These are phyloP conservation scores for Zasmidium citrigriseum DNA, from an alignment of 2,329 filamentous ascomycete genomes.

Conservation along the genomic window DNA sequence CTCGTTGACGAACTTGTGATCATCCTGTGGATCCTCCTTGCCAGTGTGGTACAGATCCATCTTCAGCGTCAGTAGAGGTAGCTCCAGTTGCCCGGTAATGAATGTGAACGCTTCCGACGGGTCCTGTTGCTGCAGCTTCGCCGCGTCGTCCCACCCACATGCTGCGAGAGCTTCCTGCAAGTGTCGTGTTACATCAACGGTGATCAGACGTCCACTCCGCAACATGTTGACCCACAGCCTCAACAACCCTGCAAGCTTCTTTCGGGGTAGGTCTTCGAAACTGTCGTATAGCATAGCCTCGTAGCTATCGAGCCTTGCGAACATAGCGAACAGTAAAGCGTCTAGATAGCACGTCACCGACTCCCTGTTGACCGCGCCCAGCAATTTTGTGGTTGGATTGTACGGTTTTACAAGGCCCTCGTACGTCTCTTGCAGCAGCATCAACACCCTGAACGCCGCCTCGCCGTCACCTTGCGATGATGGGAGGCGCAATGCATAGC, in stretches of 20 bases:
- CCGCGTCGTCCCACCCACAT: slow-evolving; percentile 87
- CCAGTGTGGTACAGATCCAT: slow-evolving; percentile 95
- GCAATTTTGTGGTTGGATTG: slow-evolving; percentile 68
- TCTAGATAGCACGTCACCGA: slow-evolving; percentile 95
- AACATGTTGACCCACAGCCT: slow-evolving; percentile 93
- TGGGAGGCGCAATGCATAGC: slow-evolving; percentile 61
- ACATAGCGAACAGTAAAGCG: slow-evolving; percentile 91
- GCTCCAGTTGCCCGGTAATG: slow-evolving; percentile 83
- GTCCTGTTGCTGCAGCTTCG: slow-evolving; percentile 80
- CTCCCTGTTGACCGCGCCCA: slow-evolving; percentile 83
- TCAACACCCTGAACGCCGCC: slow-evolving; percentile 73
- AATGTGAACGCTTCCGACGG: slow-evolving; percentile 95
- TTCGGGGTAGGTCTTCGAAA: slow-evolving; percentile 70
- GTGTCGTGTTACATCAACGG: slow-evolving; percentile 77
- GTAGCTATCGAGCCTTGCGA: slow-evolving; percentile 84
- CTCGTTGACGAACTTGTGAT: slow-evolving; percentile 94
- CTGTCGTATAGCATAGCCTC: slow-evolving; percentile 86
- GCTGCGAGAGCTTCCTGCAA: slow-evolving; percentile 79
- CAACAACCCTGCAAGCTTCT: slow-evolving; percentile 73
- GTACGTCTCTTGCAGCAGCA: slow-evolving; percentile 77
- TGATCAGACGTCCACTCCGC: slow-evolving; percentile 80
- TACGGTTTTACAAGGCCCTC: slow-evolving; percentile 77
- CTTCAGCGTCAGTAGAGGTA: slow-evolving; percentile 85
- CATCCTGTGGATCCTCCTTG: slow-evolving; percentile 76
- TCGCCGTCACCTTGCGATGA: slow-evolving; percentile 70